These are phyloP conservation scores for Angophora floribunda DNA, from an alignment of 345 rosid genomes.

Conservation along the genomic window DNA sequence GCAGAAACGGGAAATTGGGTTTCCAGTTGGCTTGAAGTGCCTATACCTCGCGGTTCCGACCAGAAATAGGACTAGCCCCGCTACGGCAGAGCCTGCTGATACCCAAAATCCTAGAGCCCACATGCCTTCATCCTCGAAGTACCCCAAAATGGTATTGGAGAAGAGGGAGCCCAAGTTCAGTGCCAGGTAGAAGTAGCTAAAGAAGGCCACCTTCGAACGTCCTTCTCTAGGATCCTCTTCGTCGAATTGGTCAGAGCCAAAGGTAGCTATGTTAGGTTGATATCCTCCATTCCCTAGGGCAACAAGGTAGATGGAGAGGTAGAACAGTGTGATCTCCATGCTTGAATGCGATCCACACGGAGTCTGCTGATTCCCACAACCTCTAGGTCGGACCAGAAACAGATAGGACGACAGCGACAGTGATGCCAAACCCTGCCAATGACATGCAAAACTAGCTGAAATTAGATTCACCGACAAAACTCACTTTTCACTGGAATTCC, in stretches of 20 bases:
- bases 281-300: constrained; percentile 97
- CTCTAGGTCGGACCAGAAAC: constrained; percentile 73
- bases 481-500: not conserved
- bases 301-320: constrained; percentile 78
- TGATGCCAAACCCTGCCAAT: constrained; percentile 59
- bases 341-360: constrained; percentile 71
- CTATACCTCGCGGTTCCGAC: constrained; percentile 68
- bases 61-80: constrained; percentile 68
- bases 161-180: constrained; percentile 92
- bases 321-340: constrained; percentile 58
- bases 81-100: constrained; percentile 79
- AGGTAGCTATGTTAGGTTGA: constrained; percentile 94
- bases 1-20: constrained; percentile 74
- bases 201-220: constrained; percentile 75
- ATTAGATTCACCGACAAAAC: not conserved
- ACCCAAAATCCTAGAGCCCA: constrained; percentile 98
- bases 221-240: constrained; percentile 87
- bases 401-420: constrained; percentile 69
- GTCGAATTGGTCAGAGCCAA: constrained; percentile 97
- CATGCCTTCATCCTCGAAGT: constrained; percentile 86
- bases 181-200: constrained; percentile 96
- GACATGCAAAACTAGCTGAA: not conserved
- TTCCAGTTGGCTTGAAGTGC: constrained; percentile 83
- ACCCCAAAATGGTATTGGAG: constrained; percentile 86
- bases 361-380: constrained; percentile 62